A percentile compares a stretch with the other conserved stretches of the same genome.
phyloP scores from a whole-genome alignment of 2,329 filamentous ascomycete genomes.

The Hirsutella rhossiliensis region DNA sequence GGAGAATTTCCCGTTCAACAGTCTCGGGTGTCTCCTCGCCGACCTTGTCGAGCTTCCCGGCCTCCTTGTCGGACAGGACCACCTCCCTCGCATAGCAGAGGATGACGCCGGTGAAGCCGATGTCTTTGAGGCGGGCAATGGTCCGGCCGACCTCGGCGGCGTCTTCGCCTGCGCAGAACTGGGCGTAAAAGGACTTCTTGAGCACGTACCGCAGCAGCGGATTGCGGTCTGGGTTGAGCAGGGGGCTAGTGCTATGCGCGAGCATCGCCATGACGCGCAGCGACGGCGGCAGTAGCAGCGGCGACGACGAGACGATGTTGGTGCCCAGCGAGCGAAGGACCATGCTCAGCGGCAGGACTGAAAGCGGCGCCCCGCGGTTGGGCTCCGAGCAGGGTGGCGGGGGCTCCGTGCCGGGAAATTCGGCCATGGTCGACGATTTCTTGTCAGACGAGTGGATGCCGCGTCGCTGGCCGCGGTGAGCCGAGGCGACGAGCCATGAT shows the following conservation, averaged over 20 bases:
- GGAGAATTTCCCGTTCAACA: constrained; percentile 47
- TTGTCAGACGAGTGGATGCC: constrained; percentile 24
- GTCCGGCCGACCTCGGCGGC: constrained; percentile 54
- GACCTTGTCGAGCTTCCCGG: constrained; percentile 30
- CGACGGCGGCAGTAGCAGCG: constrained; percentile 55
- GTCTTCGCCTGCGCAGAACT: constrained; percentile 81
- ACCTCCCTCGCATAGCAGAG: constrained; percentile 77
- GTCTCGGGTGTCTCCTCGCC: constrained; percentile 34
- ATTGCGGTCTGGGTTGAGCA: constrained; percentile 68
- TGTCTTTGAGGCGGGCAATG: constrained; percentile 51
- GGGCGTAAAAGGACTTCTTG: constrained; percentile 76
- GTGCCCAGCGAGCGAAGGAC: constrained; percentile 60
- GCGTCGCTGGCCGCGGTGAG: constrained; percentile 2
- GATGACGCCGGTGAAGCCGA: constrained; percentile 77
- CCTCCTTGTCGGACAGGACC: constrained; percentile 49
- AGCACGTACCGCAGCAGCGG: constrained; percentile 56
- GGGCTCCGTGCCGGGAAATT: constrained; percentile 16
- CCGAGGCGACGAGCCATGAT: not conserved
- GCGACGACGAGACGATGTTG: constrained; percentile 58
- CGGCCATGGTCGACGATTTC: constrained; percentile 21
- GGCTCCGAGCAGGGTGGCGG: constrained; percentile 14
- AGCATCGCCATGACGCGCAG: constrained; percentile 55
- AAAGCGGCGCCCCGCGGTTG: constrained; percentile 35
- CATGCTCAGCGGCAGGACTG: constrained; percentile 52
- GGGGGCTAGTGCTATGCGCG: constrained; percentile 52